Conservation (phyloP, 1,284 basidiomycete genomes). For the Pseudozyma flocculosa region DNA sequence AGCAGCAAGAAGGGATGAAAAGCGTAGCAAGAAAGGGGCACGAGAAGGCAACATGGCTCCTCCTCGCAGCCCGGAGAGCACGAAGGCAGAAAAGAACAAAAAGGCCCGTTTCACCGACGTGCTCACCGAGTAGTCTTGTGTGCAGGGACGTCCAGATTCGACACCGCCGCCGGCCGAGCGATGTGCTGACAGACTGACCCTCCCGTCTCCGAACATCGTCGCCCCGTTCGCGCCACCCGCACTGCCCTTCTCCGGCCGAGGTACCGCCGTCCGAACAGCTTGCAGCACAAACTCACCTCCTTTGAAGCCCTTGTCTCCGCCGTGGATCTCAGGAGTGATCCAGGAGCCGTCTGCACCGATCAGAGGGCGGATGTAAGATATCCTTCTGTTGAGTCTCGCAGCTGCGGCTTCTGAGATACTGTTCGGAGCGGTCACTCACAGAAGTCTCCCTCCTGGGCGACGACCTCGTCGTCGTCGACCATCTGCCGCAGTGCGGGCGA, state of each 20-base stretch:
- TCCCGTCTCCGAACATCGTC: no score
- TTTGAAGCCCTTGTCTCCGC: constrained; percentile 53
- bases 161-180: no score
- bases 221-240: no score
- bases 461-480: constrained; percentile 49
- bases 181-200: no score
- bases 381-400: no score
- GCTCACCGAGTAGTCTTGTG: neutral
- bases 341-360: constrained; percentile 41
- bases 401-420: no score
- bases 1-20: neutral
- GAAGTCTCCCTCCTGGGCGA: constrained; percentile 52
- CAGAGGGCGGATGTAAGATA: neutral
- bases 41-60: neutral
- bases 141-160: no score
- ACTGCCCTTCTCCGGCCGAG: neutral
- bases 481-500: constrained; percentile 14
- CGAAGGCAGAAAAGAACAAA: constrained; percentile 1
- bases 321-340: constrained; percentile 55
- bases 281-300: constrained; percentile 35
- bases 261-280: no score
- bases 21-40: neutral
- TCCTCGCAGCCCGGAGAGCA: neutral
- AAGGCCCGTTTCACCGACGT: constrained; percentile 1
- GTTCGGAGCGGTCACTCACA: no score